Evolutionary conservation across 2,329 filamentous ascomycete species (phyloP), one percentile per base, ranked within the genome.

Genomic region (Drechslerella dactyloides): DNA sequence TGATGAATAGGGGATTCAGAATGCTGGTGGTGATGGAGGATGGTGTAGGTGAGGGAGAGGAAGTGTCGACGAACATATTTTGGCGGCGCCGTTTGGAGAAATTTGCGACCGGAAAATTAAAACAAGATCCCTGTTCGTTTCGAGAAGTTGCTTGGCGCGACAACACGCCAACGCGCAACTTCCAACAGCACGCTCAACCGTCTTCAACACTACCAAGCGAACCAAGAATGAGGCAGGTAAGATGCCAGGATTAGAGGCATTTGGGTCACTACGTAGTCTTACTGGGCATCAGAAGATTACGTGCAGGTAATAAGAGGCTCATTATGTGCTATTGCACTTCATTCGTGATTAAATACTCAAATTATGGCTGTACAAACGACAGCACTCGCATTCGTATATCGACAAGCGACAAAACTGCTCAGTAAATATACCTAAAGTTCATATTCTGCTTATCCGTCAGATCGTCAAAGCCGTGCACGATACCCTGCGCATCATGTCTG

Each of bases 381-480:
- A 11, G 55, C n/a, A 13, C 27, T 51, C 23, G 30, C 10, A 65
- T 53, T 37, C 44, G 56, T 15, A 17, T 8, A n/a, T n/a, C n/a
- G n/a, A 8, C 27, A 33, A 33, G 27, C 4, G 3, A 33, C 27
- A 13, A 40, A 54, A 19, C 42, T 30, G 2, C 37, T 75, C 80
- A 83, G 76, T 81, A 82, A 4, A 85, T 82, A 76, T 88, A 87
- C 69, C 85, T 81, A 78, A 87, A 87, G 72, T 84, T 84, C 27
- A 82, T 75, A 75, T 88, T 88, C 81, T 70, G 53, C 87, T 84
- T 78, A 76, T 88, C 86, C 4, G 86, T 88, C 76, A 86, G 79
- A 76, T 88, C 86, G 76, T 87, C 85, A 77, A 86, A 88, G 1
- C 84, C 85, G 75, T 86, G 84, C 7, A 81, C 77, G 35, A 83